phyloP scores from a whole-genome alignment of 148 eudicot species.

The Beta vulgaris region DNA sequence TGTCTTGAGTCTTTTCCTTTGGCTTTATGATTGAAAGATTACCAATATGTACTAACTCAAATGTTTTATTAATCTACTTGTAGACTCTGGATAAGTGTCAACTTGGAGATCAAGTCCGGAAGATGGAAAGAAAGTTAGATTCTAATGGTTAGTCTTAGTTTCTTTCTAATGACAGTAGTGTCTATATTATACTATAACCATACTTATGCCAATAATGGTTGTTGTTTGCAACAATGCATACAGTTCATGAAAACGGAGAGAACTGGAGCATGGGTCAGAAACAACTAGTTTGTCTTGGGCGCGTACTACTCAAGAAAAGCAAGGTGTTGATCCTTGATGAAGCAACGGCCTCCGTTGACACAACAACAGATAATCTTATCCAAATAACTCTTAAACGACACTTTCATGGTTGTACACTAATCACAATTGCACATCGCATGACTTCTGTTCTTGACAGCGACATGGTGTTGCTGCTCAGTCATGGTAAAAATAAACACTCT shows the following conservation, averaged over 20 bases:
- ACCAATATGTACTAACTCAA: not conserved
- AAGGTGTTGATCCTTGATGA: conserved; percentile 21
- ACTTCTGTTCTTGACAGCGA: conserved; percentile 23
- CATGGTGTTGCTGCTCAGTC: not conserved
- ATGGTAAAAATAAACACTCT: not conserved
- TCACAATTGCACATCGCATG: conserved; percentile 15
- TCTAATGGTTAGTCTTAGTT: conserved; percentile 12
- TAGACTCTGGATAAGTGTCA: conserved; percentile 25
- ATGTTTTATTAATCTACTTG: not conserved
- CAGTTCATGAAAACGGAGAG: conserved; percentile 14
- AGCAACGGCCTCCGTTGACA: conserved; percentile 21
- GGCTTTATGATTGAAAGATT: not conserved
- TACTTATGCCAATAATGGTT: not conserved
- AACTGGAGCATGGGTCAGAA: conserved; percentile 21
- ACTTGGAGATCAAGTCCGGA: conserved; percentile 19
- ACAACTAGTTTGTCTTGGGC: conserved; percentile 20
- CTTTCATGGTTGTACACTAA: conserved; percentile 10
- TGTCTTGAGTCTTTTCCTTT: not conserved
- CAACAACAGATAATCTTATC: conserved; percentile 21
- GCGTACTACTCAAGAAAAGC: conserved; percentile 18
- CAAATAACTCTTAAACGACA: conserved; percentile 11
- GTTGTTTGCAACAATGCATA: too few relatives aligned
- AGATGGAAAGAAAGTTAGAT: conserved; percentile 18
- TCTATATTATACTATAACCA: not conserved
- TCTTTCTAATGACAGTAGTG: not conserved